A percentile compares a stretch with the other conserved stretches of the same genome.
Evolutionary conservation across 1,284 basidiomycete species (phyloP).

Genomic region (Ustilago vetiveriae): DNA sequence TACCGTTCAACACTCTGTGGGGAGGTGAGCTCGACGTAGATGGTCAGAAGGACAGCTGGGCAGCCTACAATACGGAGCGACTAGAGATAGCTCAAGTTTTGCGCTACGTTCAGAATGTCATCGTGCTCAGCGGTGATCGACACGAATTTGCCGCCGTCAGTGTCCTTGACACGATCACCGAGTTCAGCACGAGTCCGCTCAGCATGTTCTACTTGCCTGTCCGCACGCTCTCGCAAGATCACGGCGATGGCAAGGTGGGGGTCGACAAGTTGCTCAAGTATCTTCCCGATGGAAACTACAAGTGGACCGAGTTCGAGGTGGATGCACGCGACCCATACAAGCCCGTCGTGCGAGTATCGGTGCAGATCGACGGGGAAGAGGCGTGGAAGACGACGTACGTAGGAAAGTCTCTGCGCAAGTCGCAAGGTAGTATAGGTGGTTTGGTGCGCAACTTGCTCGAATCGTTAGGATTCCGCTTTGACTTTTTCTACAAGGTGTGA

Average conservation of each 20-base stretch:
- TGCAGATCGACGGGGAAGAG: conserved; percentile 75
- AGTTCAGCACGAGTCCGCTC: conserved; percentile 76
- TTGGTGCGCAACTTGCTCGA: conserved; percentile 64
- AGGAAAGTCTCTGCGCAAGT: conserved; percentile 60
- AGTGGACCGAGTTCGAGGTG: conserved; percentile 76
- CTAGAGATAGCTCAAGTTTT: conserved; percentile 58
- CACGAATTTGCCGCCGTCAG: conserved; percentile 78
- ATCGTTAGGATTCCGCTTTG: conserved; percentile 60
- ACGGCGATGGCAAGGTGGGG: conserved; percentile 69
- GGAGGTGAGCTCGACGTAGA: conserved; percentile 71
- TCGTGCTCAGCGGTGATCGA: conserved; percentile 73
- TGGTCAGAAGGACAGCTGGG: conserved; percentile 76
- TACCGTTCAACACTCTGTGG: conserved; percentile 83
- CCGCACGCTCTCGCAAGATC: conserved; percentile 67
- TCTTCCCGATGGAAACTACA: conserved; percentile 67
- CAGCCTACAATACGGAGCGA: conserved; percentile 76
- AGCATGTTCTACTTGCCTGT: conserved; percentile 69
- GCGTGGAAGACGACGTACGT: conserved; percentile 71
- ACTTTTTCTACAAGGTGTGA: conserved; percentile 42
- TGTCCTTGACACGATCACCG: conserved; percentile 69
- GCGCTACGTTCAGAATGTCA: conserved; percentile 76
- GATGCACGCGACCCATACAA: conserved; percentile 74
- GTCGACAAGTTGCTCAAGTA: conserved; percentile 76
- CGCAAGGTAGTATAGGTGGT: conserved; percentile 59
- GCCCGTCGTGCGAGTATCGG: conserved; percentile 70